Conservation (phyloP, 257 asterid genomes). For the Cruciata laevipes region DNA sequence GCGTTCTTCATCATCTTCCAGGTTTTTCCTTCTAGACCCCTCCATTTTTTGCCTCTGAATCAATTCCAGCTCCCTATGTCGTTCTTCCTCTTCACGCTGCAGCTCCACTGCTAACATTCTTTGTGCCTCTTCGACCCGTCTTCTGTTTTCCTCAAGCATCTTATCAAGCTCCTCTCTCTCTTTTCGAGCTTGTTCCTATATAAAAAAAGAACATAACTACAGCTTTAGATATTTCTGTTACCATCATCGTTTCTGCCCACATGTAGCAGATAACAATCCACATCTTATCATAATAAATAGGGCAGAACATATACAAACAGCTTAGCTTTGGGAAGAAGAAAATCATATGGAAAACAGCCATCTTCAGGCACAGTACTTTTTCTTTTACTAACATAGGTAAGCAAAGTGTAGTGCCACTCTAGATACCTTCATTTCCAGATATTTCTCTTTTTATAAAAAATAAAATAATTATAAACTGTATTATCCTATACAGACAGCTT, state of each 20-base stretch:
- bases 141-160: constrained; percentile 85
- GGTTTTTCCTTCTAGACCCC: constrained; percentile 62
- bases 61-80: constrained; percentile 70
- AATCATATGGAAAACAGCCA: not conserved
- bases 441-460: too few species aligned
- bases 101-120: constrained; percentile 73
- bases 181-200: constrained; percentile 78
- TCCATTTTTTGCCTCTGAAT: constrained; percentile 88
- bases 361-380: not conserved
- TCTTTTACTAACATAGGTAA: not conserved
- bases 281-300: not conserved
- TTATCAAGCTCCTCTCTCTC: constrained; percentile 94
- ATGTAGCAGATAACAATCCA: not conserved
- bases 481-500: too few species aligned
- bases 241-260: not conserved
- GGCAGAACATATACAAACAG: not conserved
- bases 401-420: not conserved
- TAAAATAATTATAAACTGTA: too few species aligned
- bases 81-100: constrained; percentile 77
- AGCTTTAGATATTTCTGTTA: not conserved
- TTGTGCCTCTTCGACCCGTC: constrained; percentile 94
- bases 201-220: not conserved
- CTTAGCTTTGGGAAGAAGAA: not conserved
- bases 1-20: constrained; percentile 65
- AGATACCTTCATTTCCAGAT: not conserved